Percentiles rank a stretch among this genome's conserved stretches.
phyloP scores from a whole-genome alignment of 345 rosid species.

The Corymbia maculata region DNA sequence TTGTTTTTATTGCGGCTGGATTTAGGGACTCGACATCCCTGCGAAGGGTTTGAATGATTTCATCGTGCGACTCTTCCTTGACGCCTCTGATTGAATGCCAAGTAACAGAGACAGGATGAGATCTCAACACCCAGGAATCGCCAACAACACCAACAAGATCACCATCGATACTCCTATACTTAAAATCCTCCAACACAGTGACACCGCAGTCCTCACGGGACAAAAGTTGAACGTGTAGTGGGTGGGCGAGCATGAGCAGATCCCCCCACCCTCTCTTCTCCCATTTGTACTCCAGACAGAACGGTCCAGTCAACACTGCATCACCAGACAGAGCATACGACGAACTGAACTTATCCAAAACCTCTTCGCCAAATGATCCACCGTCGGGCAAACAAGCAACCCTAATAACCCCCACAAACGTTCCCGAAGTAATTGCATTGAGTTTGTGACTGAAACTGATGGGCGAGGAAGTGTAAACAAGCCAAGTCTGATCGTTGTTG shows the following conservation, averaged over 20 bases:
- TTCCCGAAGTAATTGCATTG: conserved; percentile 32
- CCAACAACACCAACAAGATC: conserved; percentile 79
- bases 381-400: conserved; percentile 37
- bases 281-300: conserved; percentile 70
- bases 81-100: conserved; percentile 84
- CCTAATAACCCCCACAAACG: conserved; percentile 55
- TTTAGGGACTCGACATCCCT: conserved; percentile 54
- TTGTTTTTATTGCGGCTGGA: conserved; percentile 29
- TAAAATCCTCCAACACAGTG: conserved; percentile 44
- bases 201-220: conserved; percentile 16
- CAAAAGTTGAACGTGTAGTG: conserved; percentile 63
- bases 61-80: conserved; percentile 31
- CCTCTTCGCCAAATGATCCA: conserved; percentile 30
- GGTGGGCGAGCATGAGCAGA: conserved; percentile 83
- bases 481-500: conserved; percentile 79
- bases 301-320: conserved; percentile 53
- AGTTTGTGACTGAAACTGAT: conserved; percentile 30
- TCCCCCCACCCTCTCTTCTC: conserved; percentile 87
- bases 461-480: conserved; percentile 62
- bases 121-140: conserved; percentile 62
- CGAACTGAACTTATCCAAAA: conserved; percentile 75
- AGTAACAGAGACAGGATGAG: conserved; percentile 52
- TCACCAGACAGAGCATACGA: conserved; percentile 75
- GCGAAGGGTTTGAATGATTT: conserved; percentile 55
- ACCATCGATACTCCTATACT: conserved; percentile 71